Base-by-base conservation (phyloP, 345 rosid species). In the Jatropha curcas region DNA sequence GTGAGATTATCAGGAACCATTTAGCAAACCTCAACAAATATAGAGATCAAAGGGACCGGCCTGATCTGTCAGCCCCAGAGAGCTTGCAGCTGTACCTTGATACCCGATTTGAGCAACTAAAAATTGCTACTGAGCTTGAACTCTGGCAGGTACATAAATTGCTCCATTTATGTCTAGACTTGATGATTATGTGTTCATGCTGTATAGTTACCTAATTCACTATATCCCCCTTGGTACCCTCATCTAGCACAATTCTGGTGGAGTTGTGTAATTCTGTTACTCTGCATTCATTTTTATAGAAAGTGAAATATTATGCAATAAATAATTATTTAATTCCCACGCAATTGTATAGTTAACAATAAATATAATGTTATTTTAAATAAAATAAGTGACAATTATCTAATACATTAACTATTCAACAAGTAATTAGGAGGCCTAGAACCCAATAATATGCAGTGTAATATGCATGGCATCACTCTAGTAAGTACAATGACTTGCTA, bases 31-130 rank as follows among this genome's bases (percentile, higher is more conserved):
- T 96, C 57, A 96, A 91, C 82, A 93, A 96, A 71, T 96, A 96
- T 74, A 89, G 97, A 78, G 99, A 93, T 68, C 99, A 96, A 77
- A 93, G 99, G 85, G 99, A 96, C 71, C 84, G 99, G 33, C 99
- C 99, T 82, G 99, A 93, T 80, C 83, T 96, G 20, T 81, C 99
- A 22, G 91, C 97, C 45, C 98, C 99, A 8, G 97, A 91, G 86
- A 96, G 95, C 75, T 79, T 93, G 84, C 97, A 96, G 71, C 88
- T 93, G 63, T 96, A 96, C 69, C 89, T 93, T 41, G 98, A 93
- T 69, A 96, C 99, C 46, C 88, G 99, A 71, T 90, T 93, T 86
- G 99, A 96, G 89, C 99, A 96, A 85, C 81, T 96, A 59, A 96
- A 89, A 84, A 84, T 91, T 79, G 98, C 98, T 50, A 93, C 98